Conservation (phyloP, 345 rosid species). For the Viola odorata region DNA sequence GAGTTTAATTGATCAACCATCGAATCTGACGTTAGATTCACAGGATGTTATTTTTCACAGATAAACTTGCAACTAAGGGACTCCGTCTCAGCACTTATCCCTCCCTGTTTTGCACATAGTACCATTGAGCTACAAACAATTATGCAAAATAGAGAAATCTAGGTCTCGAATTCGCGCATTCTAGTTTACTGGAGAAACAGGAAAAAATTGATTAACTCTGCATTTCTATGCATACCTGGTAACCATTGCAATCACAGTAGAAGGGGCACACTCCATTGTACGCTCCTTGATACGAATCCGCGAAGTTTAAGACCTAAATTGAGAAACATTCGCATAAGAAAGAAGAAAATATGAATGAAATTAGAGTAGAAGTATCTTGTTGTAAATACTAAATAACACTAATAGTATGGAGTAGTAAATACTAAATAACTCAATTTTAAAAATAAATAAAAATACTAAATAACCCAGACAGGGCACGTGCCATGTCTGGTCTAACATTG, state of each 20-base stretch:
- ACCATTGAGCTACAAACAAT: not conserved
- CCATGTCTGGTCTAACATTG: too few species aligned
- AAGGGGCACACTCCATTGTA: conserved; percentile 25
- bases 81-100: not conserved
- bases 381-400: too few species aligned
- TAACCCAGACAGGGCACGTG: too few species aligned
- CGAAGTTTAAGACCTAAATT: conserved; percentile 16
- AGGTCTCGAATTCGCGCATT: not conserved
- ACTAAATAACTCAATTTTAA: too few species aligned
- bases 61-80: not conserved
- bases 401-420: too few species aligned
- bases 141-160: not conserved
- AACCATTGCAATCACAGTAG: conserved; percentile 25
- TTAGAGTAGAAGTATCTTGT: not conserved
- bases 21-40: not conserved
- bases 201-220: not conserved
- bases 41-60: not conserved
- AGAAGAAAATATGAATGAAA: not conserved
- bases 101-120: not conserved
- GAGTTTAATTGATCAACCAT: not conserved
- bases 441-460: too few species aligned
- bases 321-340: too few species aligned
- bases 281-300: conserved; percentile 20
- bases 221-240: conserved; percentile 9
- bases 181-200: not conserved